A percentile compares a stretch with the other conserved stretches of the same genome.
These are phyloP conservation scores for Aspergillus tamarii DNA, from an alignment of 2,329 filamentous ascomycete genomes.

Conservation along the genomic window DNA sequence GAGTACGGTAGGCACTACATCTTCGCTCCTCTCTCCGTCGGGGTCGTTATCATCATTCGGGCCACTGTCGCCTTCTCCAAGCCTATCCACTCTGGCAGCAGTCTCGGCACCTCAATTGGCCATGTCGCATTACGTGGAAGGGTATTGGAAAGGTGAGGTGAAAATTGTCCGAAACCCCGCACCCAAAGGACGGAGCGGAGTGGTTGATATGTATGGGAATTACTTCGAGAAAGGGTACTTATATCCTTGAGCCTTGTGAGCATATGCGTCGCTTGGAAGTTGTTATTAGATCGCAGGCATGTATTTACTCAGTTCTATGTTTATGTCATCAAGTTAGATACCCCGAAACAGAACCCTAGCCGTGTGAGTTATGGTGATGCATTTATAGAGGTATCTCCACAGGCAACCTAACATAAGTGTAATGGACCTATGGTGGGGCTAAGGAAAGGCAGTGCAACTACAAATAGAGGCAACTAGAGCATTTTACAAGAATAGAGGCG, in stretches of 20 bases:
- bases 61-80: slow-evolving; percentile 20
- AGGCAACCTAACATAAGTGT: neutral
- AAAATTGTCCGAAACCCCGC: slow-evolving; percentile 56
- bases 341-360: neutral
- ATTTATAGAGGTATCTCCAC: neutral
- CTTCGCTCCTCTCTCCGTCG: slow-evolving; percentile 19
- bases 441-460: neutral
- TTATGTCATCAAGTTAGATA: neutral
- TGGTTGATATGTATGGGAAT: slow-evolving; percentile 58
- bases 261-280: neutral
- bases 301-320: neutral
- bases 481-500: neutral
- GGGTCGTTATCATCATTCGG: slow-evolving; percentile 12
- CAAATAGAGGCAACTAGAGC: neutral
- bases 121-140: slow-evolving; percentile 52
- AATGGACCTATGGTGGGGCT: neutral
- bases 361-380: neutral
- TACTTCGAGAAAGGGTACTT: slow-evolving; percentile 57
- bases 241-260: slow-evolving; percentile 46
- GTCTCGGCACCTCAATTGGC: slow-evolving; percentile 25
- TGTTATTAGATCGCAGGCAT: neutral
- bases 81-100: slow-evolving; percentile 11
- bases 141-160: slow-evolving; percentile 63
- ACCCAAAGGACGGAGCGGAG: slow-evolving; percentile 44
- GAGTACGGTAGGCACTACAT: slow-evolving; percentile 28